Conservation (phyloP, 257 asterid species). For the Mentha longifolia region DNA sequence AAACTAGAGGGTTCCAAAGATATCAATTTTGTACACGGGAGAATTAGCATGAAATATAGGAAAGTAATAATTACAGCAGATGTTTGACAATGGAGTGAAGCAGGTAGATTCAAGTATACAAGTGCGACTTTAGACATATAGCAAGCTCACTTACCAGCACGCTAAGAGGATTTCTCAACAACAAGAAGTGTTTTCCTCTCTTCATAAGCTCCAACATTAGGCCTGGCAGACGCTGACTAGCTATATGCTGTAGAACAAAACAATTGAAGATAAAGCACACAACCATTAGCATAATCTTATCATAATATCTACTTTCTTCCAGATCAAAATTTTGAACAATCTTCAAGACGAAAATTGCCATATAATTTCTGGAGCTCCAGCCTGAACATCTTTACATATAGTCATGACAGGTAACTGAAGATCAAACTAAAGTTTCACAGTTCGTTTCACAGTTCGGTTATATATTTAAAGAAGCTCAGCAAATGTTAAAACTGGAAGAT, state of each 20-base stretch:
- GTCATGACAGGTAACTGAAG: no score
- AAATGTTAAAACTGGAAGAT: no score
- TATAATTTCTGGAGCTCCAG: not conserved
- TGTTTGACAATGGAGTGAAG: not conserved
- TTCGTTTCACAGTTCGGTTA: no score
- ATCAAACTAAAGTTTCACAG: no score
- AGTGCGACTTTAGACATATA: constrained; percentile 24
- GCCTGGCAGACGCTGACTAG: constrained; percentile 75
- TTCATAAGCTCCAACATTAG: constrained; percentile 64
- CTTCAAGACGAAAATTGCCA: constrained; percentile 1
- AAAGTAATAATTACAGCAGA: not conserved
- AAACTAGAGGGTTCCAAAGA: not conserved
- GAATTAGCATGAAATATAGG: constrained; percentile 1
- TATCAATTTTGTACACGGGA: not conserved
- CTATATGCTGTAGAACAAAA: constrained; percentile 71
- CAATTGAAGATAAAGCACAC: constrained; percentile 12
- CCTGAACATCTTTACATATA: no score
- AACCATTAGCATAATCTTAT: constrained; percentile 3
- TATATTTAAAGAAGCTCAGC: no score
- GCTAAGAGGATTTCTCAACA: constrained; percentile 84
- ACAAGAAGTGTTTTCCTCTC: constrained; percentile 81
- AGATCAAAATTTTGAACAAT: not conserved
- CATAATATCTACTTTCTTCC: constrained; percentile 8
- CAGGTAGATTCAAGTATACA: not conserved
- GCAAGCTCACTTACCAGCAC: constrained; percentile 63